Conservation (phyloP, 2,329 filamentous ascomycete species). For the Phaeophleospora eucalypticola region DNA sequence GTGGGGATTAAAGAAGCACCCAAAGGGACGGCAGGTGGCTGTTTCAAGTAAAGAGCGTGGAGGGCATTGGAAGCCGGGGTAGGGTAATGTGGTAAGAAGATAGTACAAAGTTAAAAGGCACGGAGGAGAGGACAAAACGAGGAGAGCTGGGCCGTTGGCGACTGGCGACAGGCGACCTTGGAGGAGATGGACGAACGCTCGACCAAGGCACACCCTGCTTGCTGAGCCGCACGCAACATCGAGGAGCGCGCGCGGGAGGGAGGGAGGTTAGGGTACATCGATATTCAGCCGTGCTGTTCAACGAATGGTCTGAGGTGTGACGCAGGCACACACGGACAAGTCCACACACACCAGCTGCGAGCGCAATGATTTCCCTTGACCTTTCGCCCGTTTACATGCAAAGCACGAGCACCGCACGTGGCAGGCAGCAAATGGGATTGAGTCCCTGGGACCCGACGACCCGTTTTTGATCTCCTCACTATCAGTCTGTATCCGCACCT, state of each 20-base stretch:
- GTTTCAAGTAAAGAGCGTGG: slow-evolving; percentile 1
- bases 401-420: neutral
- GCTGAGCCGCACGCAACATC: no score
- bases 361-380: no score
- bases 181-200: neutral
- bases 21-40: neutral
- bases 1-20: no score
- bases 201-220: neutral
- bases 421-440: neutral
- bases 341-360: no score
- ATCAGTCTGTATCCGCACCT: neutral
- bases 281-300: neutral
- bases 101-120: no score
- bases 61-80: neutral
- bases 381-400: no score
- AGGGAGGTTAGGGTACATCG: neutral
- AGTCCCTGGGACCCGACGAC: neutral
- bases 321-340: neutral
- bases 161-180: no score
- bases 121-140: no score
- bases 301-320: neutral
- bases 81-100: no score
- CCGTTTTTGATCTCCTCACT: neutral
- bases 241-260: no score
- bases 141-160: no score